Base-by-base conservation (phyloP, 257 asterid genomes). In the Leonotis leonurus region DNA sequence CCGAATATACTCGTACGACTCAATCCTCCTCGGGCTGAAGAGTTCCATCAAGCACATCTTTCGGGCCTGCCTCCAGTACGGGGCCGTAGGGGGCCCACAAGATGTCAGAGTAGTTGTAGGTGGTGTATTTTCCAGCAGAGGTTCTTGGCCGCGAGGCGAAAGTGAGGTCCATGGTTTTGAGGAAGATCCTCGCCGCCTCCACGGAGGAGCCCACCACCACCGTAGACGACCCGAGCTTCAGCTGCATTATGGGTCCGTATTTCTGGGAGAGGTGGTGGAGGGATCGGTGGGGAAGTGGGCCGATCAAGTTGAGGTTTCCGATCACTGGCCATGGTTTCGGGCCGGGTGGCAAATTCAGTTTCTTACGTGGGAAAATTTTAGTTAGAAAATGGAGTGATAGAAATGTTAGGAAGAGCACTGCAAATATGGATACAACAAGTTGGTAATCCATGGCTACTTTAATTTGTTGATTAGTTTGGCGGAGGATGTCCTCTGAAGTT, bases 241-340 rank as follows among this genome's bases (percentile, higher is more conserved):
- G 79, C 0, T 69, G 77, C 78, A 82, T 74, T 12, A 82, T 0
- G 18, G 80, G 78, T 7, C 88, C 88, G 73, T 79, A 71, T 30
- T 71, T 69, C 39, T 71, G 75, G 63, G 85, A 77, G 57, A 82
- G 83, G 0, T 29, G 14, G 71, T 82, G 76, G 18, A 79, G 57
- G 24, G 83, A 71, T 13, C 3, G 73, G 72, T 82, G 88, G 11
- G 83, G 85, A 40, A 75, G 77, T 1, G 73, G 1, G 14, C 88
- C 83, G 29, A 82, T 72, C 0, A 76, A 80, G 80, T 77, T 73
- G 8, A 82, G 76, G 74, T 82, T 74, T 3, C 89, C 89, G 60
- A 82, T 82, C 0, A 82, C 48, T 14, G 89, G 89, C 80, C 83
- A 80, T 0, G 83, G 80, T 41, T 69, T 77, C 17, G 89, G 88